Evolutionary conservation across 2,329 filamentous ascomycete genomes (phyloP).

Genomic region (Trichoderma lentiforme): DNA sequence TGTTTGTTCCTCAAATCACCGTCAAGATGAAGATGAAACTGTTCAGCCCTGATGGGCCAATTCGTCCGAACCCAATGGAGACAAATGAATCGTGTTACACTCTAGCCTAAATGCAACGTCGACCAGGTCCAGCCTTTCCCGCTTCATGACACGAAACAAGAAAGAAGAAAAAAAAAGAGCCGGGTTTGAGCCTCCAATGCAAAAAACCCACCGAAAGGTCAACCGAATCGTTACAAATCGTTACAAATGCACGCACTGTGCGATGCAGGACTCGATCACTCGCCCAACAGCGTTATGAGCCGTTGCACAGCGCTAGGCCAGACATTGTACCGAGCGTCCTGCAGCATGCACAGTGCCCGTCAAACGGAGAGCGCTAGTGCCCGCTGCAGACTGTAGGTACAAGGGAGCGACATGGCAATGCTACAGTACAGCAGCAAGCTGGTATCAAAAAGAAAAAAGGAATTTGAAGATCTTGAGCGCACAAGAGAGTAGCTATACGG

Average conservation of each 20-base stretch:
- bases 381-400: neutral
- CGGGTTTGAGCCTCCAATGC: neutral
- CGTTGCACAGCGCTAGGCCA: neutral
- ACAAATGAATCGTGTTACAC: neutral
- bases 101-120: neutral
- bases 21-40: neutral
- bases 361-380: neutral
- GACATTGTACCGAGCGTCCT: neutral
- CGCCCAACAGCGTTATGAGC: neutral
- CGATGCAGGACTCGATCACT: neutral
- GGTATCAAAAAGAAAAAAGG: neutral
- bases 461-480: neutral
- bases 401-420: neutral
- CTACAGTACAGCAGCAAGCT: neutral
- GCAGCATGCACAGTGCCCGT: neutral
- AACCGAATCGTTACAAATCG: neutral
- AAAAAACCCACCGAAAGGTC: neutral
- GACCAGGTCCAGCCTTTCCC: neutral
- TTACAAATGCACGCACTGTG: neutral
- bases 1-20: neutral
- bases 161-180: neutral
- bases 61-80: neutral
- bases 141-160: neutral
- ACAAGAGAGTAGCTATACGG: neutral
- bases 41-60: neutral